Percentiles rank a stretch among this genome's conserved stretches.
These are phyloP conservation scores for Neurospora sp. DNA, from an alignment of 2,329 filamentous ascomycete species.

Conservation along the genomic window DNA sequence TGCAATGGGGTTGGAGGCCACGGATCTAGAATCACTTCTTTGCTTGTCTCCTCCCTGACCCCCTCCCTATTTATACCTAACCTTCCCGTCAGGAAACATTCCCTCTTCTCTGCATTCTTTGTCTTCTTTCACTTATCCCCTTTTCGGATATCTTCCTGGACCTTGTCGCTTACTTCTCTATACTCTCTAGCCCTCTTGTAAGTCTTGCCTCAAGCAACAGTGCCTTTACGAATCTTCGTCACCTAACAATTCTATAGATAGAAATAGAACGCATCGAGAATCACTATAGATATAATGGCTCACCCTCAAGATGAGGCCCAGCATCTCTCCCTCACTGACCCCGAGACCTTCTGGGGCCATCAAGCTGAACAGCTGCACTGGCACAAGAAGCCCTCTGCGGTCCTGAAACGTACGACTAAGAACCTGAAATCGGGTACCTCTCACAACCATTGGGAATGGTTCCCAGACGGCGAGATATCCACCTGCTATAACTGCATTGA, in stretches of 20 bases:
- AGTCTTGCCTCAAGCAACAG: neutral
- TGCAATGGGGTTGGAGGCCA: neutral
- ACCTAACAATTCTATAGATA: neutral
- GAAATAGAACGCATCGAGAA: neutral
- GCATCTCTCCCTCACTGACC: conserved; percentile 52
- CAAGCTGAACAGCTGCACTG: conserved; percentile 70
- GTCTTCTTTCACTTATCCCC: neutral
- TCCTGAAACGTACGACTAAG: conserved; percentile 52
- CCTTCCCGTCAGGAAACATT: neutral
- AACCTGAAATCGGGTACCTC: conserved; percentile 49
- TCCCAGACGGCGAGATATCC: conserved; percentile 76
- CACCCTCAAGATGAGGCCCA: conserved; percentile 43
- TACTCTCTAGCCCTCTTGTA: neutral
- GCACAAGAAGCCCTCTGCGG: conserved; percentile 62
- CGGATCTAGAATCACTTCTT: neutral
- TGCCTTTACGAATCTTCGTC: neutral
- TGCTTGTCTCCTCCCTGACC: neutral
- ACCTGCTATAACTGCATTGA: conserved; percentile 90
- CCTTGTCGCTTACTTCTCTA: neutral
- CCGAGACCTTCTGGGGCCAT: conserved; percentile 62
- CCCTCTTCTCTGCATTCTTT: neutral
- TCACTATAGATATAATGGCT: conserved; percentile 16
- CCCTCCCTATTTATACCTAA: neutral
- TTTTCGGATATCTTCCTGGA: neutral
- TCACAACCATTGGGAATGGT: conserved; percentile 82